These are phyloP conservation scores for Penicillium digitatum DNA, from an alignment of 2,329 filamentous ascomycete genomes.

Conservation along the genomic window DNA sequence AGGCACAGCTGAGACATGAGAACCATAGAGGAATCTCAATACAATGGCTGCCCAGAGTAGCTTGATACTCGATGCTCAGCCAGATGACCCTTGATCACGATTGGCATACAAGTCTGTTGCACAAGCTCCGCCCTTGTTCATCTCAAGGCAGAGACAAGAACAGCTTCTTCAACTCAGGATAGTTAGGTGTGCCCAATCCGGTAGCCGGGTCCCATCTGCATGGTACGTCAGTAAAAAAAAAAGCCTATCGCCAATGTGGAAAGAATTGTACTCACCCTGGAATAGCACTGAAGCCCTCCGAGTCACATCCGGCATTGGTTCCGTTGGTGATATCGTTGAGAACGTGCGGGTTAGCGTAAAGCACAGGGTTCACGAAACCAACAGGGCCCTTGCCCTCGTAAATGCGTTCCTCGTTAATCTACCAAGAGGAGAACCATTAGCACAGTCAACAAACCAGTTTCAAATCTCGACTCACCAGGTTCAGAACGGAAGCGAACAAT, in stretches of 20 bases:
- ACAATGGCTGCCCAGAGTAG: background rate
- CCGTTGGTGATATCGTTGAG: slow-evolving; percentile 44
- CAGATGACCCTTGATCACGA: background rate
- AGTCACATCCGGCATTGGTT: slow-evolving; percentile 29
- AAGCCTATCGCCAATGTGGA: background rate
- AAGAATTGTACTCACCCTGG: slow-evolving; percentile 15
- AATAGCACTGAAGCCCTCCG: slow-evolving; percentile 28
- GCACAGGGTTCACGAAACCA: slow-evolving; percentile 51
- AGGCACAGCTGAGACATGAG: background rate
- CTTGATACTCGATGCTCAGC: background rate
- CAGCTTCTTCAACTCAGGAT: slow-evolving; percentile 28
- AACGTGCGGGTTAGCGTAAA: slow-evolving; percentile 35
- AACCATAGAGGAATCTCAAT: background rate
- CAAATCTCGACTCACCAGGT: slow-evolving; percentile 21
- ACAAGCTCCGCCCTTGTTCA: background rate
- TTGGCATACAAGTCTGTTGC: background rate
- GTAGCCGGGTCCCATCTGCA: slow-evolving; percentile 31
- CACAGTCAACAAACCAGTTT: background rate
- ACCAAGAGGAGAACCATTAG: background rate
- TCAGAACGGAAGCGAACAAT: slow-evolving; percentile 30
- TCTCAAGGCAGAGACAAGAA: slow-evolving; percentile 25
- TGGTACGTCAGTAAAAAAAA: background rate
- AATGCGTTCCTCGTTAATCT: slow-evolving; percentile 50
- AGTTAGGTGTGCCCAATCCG: slow-evolving; percentile 34
- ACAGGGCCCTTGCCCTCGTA: slow-evolving; percentile 46